A percentile compares a stretch with the other conserved stretches of the same genome.
These are phyloP conservation scores for Yamadazyma sp. DNA, from an alignment of 1,139 yeast species.

Conservation along the genomic window DNA sequence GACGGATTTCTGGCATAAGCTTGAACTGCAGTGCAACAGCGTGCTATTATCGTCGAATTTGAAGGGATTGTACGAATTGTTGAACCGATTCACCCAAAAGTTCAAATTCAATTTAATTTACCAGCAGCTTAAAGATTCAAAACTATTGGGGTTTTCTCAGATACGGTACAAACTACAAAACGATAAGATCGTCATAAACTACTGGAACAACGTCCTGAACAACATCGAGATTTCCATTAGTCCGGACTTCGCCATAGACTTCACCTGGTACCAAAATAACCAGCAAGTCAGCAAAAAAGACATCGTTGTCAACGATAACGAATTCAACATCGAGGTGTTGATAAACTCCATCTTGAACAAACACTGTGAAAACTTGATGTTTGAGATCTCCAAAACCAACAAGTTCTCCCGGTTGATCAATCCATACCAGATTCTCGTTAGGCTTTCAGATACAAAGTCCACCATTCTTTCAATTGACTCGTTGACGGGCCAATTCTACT, in stretches of 20 bases:
- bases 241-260: conserved; percentile 48
- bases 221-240: conserved; percentile 68
- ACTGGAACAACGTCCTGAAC: conserved; percentile 63
- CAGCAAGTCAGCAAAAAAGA: conserved; percentile 13
- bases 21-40: conserved; percentile 60
- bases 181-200: conserved; percentile 58
- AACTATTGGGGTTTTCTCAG: conserved; percentile 62
- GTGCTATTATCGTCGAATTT: conserved; percentile 55
- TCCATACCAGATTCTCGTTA: conserved; percentile 38
- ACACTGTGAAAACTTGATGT: conserved; percentile 38
- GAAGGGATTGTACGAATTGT: conserved; percentile 59
- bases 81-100: conserved; percentile 70
- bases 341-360: conserved; percentile 35
- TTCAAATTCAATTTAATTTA: conserved; percentile 73
- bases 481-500: conserved; percentile 45
- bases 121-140: conserved; percentile 59
- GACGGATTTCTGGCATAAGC: conserved; percentile 35
- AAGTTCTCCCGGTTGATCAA: conserved; percentile 18
- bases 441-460: conserved; percentile 35
- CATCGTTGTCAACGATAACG: conserved; percentile 15
- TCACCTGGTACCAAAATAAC: conserved; percentile 72
- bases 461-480: conserved; percentile 45
- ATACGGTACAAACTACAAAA: conserved; percentile 61
- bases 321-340: conserved; percentile 37
- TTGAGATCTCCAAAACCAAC: conserved; percentile 19